Evolutionary conservation across 2,329 filamentous ascomycete species (phyloP).

Genomic region (Aspergillus udagawae): DNA sequence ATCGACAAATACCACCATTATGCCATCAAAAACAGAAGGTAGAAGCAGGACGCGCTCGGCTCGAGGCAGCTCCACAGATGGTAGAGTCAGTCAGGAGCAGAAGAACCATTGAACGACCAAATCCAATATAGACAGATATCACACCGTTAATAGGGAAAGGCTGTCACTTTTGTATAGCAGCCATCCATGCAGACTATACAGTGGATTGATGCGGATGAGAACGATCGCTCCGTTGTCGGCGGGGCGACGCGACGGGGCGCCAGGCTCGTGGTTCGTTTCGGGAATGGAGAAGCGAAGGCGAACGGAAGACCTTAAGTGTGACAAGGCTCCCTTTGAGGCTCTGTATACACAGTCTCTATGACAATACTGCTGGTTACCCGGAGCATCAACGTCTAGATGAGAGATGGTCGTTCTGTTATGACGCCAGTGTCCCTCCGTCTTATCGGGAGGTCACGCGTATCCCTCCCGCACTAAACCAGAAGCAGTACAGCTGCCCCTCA

Average conservation of each 20-base stretch:
- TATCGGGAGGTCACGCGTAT: background rate
- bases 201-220: conserved; percentile 27
- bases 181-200: background rate
- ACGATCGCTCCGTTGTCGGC: conserved; percentile 25
- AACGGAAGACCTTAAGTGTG: conserved; percentile 85
- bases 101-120: conserved; percentile 14
- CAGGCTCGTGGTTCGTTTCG: conserved; percentile 13
- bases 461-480: background rate
- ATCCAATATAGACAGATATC: background rate
- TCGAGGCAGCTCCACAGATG: conserved; percentile 11
- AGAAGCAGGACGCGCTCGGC: conserved; percentile 2
- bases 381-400: background rate
- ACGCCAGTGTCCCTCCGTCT: background rate
- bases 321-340: conserved; percentile 51
- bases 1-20: conserved; percentile 49
- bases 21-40: conserved; percentile 16
- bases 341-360: background rate
- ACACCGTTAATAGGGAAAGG: background rate
- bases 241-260: conserved; percentile 13
- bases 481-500: background rate
- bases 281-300: conserved; percentile 29
- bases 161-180: background rate
- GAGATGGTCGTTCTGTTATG: background rate
- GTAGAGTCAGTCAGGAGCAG: background rate
- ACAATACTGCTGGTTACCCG: background rate